Percentiles rank a stretch among this genome's conserved stretches.
phyloP scores from a whole-genome alignment of 139 green algal genomes.

The Tetradesmus lagerheimii region DNA sequence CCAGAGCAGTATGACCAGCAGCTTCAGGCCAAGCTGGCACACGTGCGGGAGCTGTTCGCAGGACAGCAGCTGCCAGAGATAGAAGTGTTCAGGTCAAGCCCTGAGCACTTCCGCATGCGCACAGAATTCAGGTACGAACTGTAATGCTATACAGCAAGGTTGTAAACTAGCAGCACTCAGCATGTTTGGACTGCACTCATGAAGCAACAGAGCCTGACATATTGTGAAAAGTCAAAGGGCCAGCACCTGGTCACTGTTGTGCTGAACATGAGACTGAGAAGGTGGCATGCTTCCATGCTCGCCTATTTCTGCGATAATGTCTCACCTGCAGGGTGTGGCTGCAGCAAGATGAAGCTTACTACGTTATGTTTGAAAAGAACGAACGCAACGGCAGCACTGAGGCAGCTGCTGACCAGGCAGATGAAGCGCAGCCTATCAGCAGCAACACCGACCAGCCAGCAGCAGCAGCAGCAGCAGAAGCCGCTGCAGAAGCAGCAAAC shows the following conservation, averaged over 20 bases:
- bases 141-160: not conserved
- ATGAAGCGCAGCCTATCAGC: not conserved
- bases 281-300: not conserved
- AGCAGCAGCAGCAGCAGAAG: slow-evolving; percentile 1
- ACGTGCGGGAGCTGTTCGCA: slow-evolving; percentile 62
- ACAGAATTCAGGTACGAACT: slow-evolving; percentile 59
- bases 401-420: not conserved
- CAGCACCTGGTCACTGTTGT: not conserved
- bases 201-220: not conserved
- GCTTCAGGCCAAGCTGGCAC: slow-evolving; percentile 66
- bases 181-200: too few species aligned
- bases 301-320: not conserved
- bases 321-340: slow-evolving; percentile 70
- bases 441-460: not conserved
- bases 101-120: slow-evolving; percentile 78
- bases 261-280: not conserved
- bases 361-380: slow-evolving; percentile 83
- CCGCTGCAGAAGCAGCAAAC: not conserved
- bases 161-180: too few species aligned
- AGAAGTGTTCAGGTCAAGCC: slow-evolving; percentile 55
- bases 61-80: slow-evolving; percentile 66
- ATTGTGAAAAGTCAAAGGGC: not conserved
- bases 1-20: slow-evolving; percentile 68
- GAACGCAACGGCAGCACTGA: not conserved
- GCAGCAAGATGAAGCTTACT: slow-evolving; percentile 69